A percentile compares a stretch with the other conserved stretches of the same genome.
Conservation (phyloP, 106 monocot genomes). For the Acanthochlamys bracteata region DNA sequence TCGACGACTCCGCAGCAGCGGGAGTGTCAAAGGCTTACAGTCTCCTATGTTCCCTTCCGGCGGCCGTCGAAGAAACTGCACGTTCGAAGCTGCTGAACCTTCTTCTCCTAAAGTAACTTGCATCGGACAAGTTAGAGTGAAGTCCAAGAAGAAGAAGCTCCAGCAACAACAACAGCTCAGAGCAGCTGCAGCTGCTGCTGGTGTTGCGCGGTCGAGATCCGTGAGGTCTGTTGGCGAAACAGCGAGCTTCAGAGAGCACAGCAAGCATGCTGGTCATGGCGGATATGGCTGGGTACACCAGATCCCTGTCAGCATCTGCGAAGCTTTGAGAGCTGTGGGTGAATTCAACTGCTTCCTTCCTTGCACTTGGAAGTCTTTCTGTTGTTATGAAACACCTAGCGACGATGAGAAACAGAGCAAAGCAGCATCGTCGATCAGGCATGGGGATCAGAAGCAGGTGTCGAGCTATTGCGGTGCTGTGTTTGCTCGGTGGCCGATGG, state of each 20-base stretch:
- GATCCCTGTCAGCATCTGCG: slow-evolving; percentile 40
- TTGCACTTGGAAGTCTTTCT: slow-evolving; percentile 31
- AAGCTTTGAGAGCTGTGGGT: slow-evolving; percentile 33
- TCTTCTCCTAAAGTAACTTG: slow-evolving; percentile 96
- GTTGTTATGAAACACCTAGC: slow-evolving; percentile 16
- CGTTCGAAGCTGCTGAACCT: slow-evolving; percentile 74
- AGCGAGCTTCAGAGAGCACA: slow-evolving; percentile 39
- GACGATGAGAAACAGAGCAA: slow-evolving; percentile 8
- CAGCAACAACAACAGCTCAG: slow-evolving; percentile 23
- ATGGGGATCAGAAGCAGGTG: slow-evolving; percentile 3
- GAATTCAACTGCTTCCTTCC: slow-evolving; percentile 57
- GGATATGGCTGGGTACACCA: slow-evolving; percentile 36
- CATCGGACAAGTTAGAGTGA: slow-evolving; percentile 93
- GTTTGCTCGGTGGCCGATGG: slow-evolving; percentile 66
- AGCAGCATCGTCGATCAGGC: slow-evolving; percentile 3
- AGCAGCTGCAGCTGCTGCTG: slow-evolving; percentile 7
- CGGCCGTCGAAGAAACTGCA: slow-evolving; percentile 31
- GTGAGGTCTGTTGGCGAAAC: slow-evolving; percentile 24
- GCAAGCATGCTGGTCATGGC: neutral
- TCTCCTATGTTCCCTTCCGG: slow-evolving; percentile 71
- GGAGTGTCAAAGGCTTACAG: slow-evolving; percentile 79
- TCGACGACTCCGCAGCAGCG: slow-evolving; percentile 56
- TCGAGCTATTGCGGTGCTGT: slow-evolving; percentile 45
- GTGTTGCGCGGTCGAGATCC: slow-evolving; percentile 45
- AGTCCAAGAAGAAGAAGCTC: slow-evolving; percentile 27